A percentile compares a stretch with the other conserved stretches of the same genome.
Evolutionary conservation across 2,329 filamentous ascomycete species (phyloP).

Genomic region (Venturia asperata): DNA sequence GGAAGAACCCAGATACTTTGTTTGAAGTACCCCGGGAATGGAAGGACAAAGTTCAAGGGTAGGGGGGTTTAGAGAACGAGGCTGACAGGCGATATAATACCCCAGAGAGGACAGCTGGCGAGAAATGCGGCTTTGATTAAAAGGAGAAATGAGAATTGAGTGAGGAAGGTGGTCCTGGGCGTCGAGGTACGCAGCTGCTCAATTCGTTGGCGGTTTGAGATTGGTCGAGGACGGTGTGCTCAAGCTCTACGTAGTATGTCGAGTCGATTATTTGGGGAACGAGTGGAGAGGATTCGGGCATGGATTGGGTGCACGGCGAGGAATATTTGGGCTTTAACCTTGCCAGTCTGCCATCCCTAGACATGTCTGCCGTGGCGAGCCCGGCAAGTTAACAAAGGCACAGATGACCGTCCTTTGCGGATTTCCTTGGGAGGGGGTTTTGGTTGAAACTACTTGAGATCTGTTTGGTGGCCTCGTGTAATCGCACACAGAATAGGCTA

Average conservation of each 20-base stretch:
- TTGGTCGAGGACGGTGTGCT: not conserved
- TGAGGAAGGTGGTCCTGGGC: not conserved
- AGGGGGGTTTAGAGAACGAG: not conserved
- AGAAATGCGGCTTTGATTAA: not conserved
- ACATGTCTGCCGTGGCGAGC: not conserved
- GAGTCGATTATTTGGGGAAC: not conserved
- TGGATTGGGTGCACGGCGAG: not conserved
- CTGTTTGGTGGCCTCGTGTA: not conserved
- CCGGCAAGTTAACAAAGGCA: not conserved
- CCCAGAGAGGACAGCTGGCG: not conserved
- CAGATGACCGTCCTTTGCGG: not conserved
- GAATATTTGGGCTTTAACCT: not conserved
- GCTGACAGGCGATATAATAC: not conserved
- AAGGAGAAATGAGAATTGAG: not conserved
- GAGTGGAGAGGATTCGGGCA: not conserved
- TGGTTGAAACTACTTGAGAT: not conserved
- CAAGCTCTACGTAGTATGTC: not conserved
- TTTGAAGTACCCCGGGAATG: not conserved
- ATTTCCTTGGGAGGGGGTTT: too few species aligned
- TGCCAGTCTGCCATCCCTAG: not conserved
- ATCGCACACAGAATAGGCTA: too few species aligned
- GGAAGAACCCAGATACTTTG: not conserved
- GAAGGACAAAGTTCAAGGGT: not conserved
- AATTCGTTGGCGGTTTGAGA: not conserved
- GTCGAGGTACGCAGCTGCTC: not conserved